Percentiles rank a stretch among this genome's conserved stretches.
Conservation (phyloP, 768 basidiomycete genomes). For the Boletus rufocinnamomeus region DNA sequence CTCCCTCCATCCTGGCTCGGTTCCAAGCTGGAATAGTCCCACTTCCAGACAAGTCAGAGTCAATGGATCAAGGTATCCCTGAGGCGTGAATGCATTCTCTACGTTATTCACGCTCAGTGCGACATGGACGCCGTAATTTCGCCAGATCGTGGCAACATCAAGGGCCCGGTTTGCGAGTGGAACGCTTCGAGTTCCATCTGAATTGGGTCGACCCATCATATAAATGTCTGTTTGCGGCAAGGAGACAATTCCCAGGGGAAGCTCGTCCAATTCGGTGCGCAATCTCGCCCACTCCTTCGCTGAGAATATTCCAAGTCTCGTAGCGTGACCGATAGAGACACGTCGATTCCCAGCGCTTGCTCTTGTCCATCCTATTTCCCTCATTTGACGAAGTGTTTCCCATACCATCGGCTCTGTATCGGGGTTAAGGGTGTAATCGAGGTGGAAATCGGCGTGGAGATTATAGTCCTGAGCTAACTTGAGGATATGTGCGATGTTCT, state of each 20-base stretch:
- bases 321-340: constrained; percentile 63
- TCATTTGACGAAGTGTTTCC: constrained; percentile 49
- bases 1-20: constrained; percentile 43
- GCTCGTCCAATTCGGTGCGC: constrained; percentile 35
- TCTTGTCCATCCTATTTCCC: constrained; percentile 30
- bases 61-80: constrained; percentile 65
- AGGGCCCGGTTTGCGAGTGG: constrained; percentile 54
- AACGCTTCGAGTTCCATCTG: constrained; percentile 25
- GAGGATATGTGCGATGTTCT: constrained; percentile 56
- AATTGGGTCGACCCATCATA: constrained; percentile 55
- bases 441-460: constrained; percentile 62
- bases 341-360: constrained; percentile 32
- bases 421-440: constrained; percentile 65
- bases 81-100: constrained; percentile 69
- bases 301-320: constrained; percentile 55
- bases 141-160: constrained; percentile 49
- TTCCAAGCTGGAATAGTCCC: constrained; percentile 60
- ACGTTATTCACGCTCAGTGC: constrained; percentile 67
- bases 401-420: constrained; percentile 54
- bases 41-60: constrained; percentile 58
- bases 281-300: constrained; percentile 47
- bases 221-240: constrained; percentile 68
- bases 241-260: constrained; percentile 56
- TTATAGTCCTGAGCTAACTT: constrained; percentile 40
- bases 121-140: constrained; percentile 47